These are phyloP conservation scores for Ascoidea asiatica DNA, from an alignment of 805 yeast species.

Conservation along the genomic window DNA sequence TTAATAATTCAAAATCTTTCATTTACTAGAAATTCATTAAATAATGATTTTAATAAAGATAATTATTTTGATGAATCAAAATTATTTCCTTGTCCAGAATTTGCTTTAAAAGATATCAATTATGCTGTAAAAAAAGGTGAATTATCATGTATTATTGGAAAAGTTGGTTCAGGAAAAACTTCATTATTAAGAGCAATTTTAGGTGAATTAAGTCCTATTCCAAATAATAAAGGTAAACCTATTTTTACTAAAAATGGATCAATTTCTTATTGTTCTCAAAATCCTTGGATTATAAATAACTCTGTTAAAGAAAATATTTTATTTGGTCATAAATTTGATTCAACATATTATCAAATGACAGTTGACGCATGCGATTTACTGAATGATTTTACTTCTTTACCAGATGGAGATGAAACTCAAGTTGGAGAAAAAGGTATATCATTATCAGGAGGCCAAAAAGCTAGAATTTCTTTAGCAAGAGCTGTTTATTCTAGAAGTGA, in stretches of 20 bases:
- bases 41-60: constrained; percentile 11
- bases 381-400: constrained; percentile 29
- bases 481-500: constrained; percentile 52
- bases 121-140: constrained; percentile 35
- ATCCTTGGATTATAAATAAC: constrained; percentile 38
- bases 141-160: constrained; percentile 46
- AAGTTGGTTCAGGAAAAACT: constrained; percentile 57
- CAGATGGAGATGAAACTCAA: constrained; percentile 36
- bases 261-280: constrained; percentile 49
- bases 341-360: constrained; percentile 24
- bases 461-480: constrained; percentile 51
- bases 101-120: constrained; percentile 33
- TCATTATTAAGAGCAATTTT: constrained; percentile 38
- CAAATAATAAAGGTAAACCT: not conserved
- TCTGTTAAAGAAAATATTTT: constrained; percentile 36
- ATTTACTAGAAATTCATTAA: constrained; percentile 33
- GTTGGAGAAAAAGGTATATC: constrained; percentile 50
- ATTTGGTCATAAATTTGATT: constrained; percentile 33
- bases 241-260: constrained; percentile 21
- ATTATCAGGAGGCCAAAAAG: constrained; percentile 48
- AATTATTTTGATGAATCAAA: constrained; percentile 19
- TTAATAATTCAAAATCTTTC: constrained; percentile 33
- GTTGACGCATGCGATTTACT: constrained; percentile 33
- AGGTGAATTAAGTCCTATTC: constrained; percentile 34
- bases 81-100: constrained; percentile 22